phyloP scores from a whole-genome alignment of 495 filamentous ascomycete species.

The Penicillium macrosclerotiorum region DNA sequence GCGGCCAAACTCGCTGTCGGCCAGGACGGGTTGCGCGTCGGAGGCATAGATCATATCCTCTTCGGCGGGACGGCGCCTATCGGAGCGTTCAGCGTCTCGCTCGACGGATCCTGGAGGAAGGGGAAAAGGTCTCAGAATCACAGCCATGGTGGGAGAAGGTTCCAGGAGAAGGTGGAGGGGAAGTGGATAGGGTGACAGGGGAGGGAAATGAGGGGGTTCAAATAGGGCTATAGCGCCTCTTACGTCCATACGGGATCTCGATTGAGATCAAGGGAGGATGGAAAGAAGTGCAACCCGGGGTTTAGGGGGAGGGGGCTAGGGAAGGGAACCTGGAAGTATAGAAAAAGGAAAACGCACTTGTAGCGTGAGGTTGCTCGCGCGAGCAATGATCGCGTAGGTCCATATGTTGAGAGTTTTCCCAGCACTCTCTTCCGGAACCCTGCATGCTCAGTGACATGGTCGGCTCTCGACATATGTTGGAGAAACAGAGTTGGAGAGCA shows the following conservation, averaged over 20 bases:
- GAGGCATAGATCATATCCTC: slow-evolving; percentile 10
- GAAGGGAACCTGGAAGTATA: not conserved
- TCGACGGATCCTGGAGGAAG: slow-evolving; percentile 21
- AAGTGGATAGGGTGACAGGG: not conserved
- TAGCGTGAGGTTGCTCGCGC: slow-evolving; percentile 27
- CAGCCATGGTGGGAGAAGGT: slow-evolving; percentile 6
- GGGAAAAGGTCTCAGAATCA: slow-evolving; percentile 25
- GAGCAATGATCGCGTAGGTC: slow-evolving; percentile 31
- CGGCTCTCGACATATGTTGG: slow-evolving; percentile 26
- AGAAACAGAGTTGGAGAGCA: slow-evolving; percentile 1
- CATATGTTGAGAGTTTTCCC: slow-evolving; percentile 36
- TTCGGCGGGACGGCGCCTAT: slow-evolving; percentile 19
- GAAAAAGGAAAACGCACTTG: slow-evolving; percentile 29
- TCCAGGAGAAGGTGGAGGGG: not conserved
- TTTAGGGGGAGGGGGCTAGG: not conserved
- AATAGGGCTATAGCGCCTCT: too few species aligned
- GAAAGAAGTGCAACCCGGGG: too few species aligned
- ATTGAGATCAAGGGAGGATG: too few species aligned
- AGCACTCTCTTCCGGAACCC: slow-evolving; percentile 37
- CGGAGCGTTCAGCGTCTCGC: slow-evolving; percentile 25
- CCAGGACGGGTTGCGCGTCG: slow-evolving; percentile 12
- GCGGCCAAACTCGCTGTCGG: slow-evolving; percentile 35
- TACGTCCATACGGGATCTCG: too few species aligned
- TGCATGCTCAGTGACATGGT: slow-evolving; percentile 38
- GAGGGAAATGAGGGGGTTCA: not conserved